A percentile compares a stretch with the other conserved stretches of the same genome.
phyloP scores from a whole-genome alignment of 306 rosid genomes.

The Quercus gilva region DNA sequence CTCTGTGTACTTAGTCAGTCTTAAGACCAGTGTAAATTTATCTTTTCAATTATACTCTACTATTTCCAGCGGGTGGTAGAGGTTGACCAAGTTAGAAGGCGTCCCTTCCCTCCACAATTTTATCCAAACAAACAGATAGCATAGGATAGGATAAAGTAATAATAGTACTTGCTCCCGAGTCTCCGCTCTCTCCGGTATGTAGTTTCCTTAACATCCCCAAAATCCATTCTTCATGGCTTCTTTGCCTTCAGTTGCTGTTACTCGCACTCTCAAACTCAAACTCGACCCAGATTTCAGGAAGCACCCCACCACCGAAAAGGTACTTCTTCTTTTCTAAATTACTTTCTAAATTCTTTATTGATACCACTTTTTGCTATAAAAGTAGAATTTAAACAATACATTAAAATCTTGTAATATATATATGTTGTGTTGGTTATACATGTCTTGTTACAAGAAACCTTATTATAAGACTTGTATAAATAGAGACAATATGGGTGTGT shows the following conservation, averaged over 20 bases:
- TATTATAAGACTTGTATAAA: not conserved
- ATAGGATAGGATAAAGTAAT: not conserved
- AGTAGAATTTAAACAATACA: too few species aligned
- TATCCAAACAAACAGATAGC: slow-evolving; percentile 25
- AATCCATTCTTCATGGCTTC: slow-evolving; percentile 55
- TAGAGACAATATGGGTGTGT: not conserved
- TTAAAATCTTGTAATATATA: too few species aligned
- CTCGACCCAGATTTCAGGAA: slow-evolving; percentile 59
- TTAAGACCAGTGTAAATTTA: not conserved
- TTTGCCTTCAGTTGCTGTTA: slow-evolving; percentile 53
- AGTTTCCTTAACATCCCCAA: not conserved
- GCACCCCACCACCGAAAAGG: slow-evolving; percentile 59
- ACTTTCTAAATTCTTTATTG: not conserved
- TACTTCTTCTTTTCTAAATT: slow-evolving; percentile 7
- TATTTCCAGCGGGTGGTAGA: slow-evolving; percentile 13
- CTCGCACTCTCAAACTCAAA: slow-evolving; percentile 53
- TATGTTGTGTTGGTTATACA: not conserved
- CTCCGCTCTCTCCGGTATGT: not conserved
- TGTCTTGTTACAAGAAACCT: not conserved
- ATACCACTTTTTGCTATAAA: not conserved
- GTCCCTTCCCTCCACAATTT: slow-evolving; percentile 29
- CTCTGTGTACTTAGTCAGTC: too few species aligned
- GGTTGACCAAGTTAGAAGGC: not conserved
- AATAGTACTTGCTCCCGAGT: too few species aligned
- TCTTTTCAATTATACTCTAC: not conserved